Conservation (phyloP, 1,284 basidiomycete species). For the Bjerkandera adusta region DNA sequence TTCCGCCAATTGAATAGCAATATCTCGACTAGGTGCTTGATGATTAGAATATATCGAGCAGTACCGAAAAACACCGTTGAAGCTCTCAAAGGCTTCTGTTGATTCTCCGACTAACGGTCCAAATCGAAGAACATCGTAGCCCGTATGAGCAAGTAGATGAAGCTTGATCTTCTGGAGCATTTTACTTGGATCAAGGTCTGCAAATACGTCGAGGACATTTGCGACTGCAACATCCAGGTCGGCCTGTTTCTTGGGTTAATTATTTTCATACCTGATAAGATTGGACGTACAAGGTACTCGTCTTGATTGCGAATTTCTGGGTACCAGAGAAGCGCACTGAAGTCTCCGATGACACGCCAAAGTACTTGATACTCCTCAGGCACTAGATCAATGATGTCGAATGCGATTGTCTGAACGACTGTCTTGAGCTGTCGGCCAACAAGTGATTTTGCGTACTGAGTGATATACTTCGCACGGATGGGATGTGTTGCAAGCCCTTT, state of each 20-base stretch:
- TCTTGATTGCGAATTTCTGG: constrained; percentile 33
- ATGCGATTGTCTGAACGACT: constrained; percentile 18
- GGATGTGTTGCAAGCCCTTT: constrained; percentile 19
- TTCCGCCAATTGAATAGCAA: constrained; percentile 34
- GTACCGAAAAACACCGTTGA: constrained; percentile 41
- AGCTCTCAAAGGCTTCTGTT: constrained; percentile 46
- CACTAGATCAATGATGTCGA: constrained; percentile 23
- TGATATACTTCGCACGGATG: constrained; percentile 22
- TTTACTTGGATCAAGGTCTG: constrained; percentile 18
- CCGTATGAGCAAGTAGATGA: constrained; percentile 24
- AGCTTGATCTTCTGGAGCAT: constrained; percentile 27
- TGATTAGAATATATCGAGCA: constrained; percentile 42
- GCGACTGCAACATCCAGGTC: constrained; percentile 18
- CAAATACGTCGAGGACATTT: constrained; percentile 22
- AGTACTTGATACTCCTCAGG: neutral
- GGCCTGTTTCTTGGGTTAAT: constrained; percentile 18
- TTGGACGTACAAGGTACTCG: constrained; percentile 29
- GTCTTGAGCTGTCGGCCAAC: constrained; percentile 25
- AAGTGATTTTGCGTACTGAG: constrained; percentile 23
- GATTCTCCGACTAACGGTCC: constrained; percentile 13
- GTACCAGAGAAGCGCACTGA: constrained; percentile 35
- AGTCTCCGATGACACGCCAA: constrained; percentile 30
- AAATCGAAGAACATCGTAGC: constrained; percentile 19
- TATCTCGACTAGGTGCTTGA: constrained; percentile 41
- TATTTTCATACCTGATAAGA: too few species aligned